Conservation (phyloP, 75 land plant genomes). For the Pinus tabuliformis region DNA sequence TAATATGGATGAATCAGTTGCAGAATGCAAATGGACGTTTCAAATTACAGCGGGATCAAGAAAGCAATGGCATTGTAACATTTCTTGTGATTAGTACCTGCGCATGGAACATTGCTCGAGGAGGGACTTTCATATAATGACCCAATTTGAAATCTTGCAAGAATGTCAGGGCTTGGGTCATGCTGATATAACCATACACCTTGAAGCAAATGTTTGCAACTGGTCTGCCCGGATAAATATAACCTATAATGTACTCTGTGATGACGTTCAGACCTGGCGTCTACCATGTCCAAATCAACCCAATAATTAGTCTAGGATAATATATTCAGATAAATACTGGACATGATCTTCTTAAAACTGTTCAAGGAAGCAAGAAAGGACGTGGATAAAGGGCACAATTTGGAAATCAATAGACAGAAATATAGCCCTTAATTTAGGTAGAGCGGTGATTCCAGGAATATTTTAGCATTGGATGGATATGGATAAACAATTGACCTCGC, state of each 20-base stretch:
- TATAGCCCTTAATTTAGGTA: no score
- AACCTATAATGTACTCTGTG: conserved; percentile 34
- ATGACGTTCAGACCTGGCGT: conserved; percentile 29
- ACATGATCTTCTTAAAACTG: no score
- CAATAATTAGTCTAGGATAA: no score
- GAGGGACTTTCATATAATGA: conserved; percentile 50
- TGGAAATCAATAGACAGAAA: no score
- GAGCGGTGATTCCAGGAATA: no score
- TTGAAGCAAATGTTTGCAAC: conserved; percentile 39
- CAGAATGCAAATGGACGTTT: neutral
- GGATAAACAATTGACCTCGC: no score
- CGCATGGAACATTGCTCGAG: conserved; percentile 36
- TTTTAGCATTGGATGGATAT: no score
- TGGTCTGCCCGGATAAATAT: conserved; percentile 27
- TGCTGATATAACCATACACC: conserved; percentile 31
- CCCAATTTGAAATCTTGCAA: conserved; percentile 39
- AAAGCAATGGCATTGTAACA: neutral
- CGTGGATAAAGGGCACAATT: no score
- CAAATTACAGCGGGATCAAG: neutral
- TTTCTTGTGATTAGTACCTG: conserved; percentile 2
- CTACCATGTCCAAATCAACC: neutral
- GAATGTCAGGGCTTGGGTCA: conserved; percentile 35
- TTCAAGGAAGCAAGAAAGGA: no score
- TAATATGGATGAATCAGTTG: neutral
- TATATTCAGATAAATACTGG: no score